phyloP scores from a whole-genome alignment of 495 filamentous ascomycete genomes.

The Apiosordaria backusii region DNA sequence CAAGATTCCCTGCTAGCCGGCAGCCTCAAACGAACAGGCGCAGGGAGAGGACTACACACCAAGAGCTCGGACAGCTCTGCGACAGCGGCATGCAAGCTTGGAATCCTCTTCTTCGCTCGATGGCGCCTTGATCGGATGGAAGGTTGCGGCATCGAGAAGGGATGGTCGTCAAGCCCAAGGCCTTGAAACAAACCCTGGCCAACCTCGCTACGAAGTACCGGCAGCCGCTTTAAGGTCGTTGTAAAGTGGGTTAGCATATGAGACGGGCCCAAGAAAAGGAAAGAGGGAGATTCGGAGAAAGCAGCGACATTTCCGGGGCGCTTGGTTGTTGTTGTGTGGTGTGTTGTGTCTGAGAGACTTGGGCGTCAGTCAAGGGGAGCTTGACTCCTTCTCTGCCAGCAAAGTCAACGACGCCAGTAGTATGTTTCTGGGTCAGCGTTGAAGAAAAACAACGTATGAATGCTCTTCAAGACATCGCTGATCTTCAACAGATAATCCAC shows the following conservation, averaged over 20 bases:
- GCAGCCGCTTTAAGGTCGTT: background rate
- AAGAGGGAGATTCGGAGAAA: background rate
- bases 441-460: background rate
- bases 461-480: background rate
- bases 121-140: slow-evolving; percentile 2
- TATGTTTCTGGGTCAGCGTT: background rate
- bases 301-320: background rate
- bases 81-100: background rate
- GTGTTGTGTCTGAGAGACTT: background rate
- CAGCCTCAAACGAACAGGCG: slow-evolving; percentile 7
- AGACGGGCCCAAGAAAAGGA: background rate
- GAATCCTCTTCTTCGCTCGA: background rate
- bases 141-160: background rate
- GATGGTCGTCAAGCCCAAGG: background rate
- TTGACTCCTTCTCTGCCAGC: background rate
- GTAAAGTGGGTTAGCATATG: background rate
- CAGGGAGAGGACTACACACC: background rate
- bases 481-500: slow-evolving; percentile 8
- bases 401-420: background rate
- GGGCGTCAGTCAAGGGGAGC: background rate
- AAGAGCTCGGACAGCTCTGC: background rate
- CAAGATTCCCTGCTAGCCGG: background rate
- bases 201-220: background rate
- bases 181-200: background rate
- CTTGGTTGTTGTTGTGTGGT: background rate